Evolutionary conservation across 2,329 filamentous ascomycete genomes (phyloP).

Genomic region (Diplodia mutila): DNA sequence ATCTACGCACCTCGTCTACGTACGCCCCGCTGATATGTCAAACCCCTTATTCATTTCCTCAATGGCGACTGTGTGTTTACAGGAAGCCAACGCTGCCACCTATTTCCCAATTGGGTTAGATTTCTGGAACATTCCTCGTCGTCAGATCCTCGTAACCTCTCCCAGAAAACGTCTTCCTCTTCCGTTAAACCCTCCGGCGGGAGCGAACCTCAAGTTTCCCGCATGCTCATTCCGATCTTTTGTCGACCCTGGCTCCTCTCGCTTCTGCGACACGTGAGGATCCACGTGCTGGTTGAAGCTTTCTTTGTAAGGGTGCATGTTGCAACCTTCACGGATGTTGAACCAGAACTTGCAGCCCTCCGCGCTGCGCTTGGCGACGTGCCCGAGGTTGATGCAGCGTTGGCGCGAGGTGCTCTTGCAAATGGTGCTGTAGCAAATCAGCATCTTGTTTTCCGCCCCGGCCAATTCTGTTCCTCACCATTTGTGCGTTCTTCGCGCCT

Average conservation of each 20-base stretch:
- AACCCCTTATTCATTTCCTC: neutral
- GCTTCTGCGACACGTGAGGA: neutral
- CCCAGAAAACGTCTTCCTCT: neutral
- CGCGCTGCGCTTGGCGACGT: neutral
- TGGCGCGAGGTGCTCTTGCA: neutral
- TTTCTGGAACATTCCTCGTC: slow-evolving; percentile 5
- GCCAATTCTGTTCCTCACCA: neutral
- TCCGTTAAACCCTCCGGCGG: neutral
- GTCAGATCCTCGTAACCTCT: neutral
- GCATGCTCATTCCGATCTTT: neutral
- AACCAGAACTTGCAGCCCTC: slow-evolving; percentile 10
- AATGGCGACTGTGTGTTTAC: neutral
- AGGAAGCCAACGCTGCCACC: neutral
- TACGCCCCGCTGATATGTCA: neutral
- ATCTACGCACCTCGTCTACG: neutral
- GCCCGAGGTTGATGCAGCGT: neutral
- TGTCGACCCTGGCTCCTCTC: neutral
- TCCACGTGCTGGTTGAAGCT: neutral
- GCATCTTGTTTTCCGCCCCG: neutral
- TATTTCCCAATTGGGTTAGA: neutral
- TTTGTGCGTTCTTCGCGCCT: neutral
- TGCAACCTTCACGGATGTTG: neutral
- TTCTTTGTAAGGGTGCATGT: neutral
- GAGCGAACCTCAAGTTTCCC: neutral
- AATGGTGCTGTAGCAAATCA: neutral